A percentile compares a stretch with the other conserved stretches of the same genome.
Evolutionary conservation across 2,329 filamentous ascomycete genomes (phyloP).

Genomic region (Pseudogymnoascus sp.): DNA sequence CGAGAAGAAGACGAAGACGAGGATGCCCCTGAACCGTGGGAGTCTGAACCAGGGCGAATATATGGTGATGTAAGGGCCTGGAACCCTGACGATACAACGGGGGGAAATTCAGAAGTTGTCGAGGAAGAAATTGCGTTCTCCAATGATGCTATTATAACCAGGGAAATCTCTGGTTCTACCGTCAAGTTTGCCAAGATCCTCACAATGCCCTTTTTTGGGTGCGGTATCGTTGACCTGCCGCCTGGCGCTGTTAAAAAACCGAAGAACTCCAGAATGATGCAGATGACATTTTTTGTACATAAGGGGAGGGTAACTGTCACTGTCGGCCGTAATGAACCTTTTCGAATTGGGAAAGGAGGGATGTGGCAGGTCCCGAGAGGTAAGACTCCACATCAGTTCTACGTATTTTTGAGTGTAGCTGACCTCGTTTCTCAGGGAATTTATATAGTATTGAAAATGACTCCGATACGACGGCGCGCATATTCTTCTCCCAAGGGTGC

Average conservation of each 20-base stretch:
- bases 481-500: slow-evolving; percentile 91
- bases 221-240: slow-evolving; percentile 81
- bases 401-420: neutral
- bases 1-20: slow-evolving; percentile 39
- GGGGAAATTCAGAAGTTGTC: slow-evolving; percentile 43
- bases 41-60: slow-evolving; percentile 55
- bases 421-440: slow-evolving; percentile 55
- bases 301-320: slow-evolving; percentile 73
- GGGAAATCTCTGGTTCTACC: slow-evolving; percentile 52
- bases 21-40: slow-evolving; percentile 60
- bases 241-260: slow-evolving; percentile 73
- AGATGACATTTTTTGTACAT: slow-evolving; percentile 92
- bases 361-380: slow-evolving; percentile 93
- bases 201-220: slow-evolving; percentile 75
- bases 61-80: slow-evolving; percentile 56
- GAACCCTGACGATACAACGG: slow-evolving; percentile 51
- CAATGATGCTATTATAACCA: slow-evolving; percentile 43
- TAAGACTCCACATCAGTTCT: slow-evolving; percentile 38
- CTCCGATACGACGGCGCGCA: slow-evolving; percentile 57
- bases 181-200: slow-evolving; percentile 89
- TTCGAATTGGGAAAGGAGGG: slow-evolving; percentile 78
- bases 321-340: slow-evolving; percentile 58
- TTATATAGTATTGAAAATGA: slow-evolving; percentile 87
- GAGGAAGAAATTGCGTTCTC: slow-evolving; percentile 45
- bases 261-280: slow-evolving; percentile 93